These are phyloP conservation scores for Solanum raphanifolium DNA, from an alignment of 257 asterid species.

Conservation along the genomic window DNA sequence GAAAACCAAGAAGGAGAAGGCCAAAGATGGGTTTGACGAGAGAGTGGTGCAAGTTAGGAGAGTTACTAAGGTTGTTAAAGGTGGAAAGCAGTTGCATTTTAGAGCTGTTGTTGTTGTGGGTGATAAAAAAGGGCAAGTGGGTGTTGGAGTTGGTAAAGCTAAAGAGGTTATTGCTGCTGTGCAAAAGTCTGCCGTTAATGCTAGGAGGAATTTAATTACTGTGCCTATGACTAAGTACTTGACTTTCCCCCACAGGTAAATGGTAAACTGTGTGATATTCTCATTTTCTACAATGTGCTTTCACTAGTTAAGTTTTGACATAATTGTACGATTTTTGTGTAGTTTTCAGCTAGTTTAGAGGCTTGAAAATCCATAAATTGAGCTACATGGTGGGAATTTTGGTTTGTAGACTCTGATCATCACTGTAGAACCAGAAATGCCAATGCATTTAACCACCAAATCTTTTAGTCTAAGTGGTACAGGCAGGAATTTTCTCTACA, in stretches of 20 bases:
- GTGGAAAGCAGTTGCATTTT: constrained; percentile 89
- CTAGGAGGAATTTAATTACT: constrained; percentile 60
- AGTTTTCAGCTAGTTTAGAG: not conserved
- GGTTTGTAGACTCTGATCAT: not conserved
- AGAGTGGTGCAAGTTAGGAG: constrained; percentile 87
- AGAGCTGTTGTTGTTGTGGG: constrained; percentile 87
- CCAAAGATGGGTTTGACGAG: constrained; percentile 87
- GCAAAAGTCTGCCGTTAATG: constrained; percentile 78
- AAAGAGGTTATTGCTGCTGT: constrained; percentile 78
- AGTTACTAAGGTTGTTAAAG: constrained; percentile 94
- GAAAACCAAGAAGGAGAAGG: constrained; percentile 50
- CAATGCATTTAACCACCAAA: not conserved
- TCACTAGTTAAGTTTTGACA: not conserved
- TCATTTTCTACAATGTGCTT: not conserved
- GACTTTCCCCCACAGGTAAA: constrained; percentile 90
- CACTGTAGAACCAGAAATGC: not conserved
- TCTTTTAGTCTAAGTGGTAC: not conserved
- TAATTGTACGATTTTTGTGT: not conserved
- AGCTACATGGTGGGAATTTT: not conserved
- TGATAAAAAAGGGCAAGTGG: constrained; percentile 81
- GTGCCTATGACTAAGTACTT: constrained; percentile 89
- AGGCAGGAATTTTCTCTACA: not conserved
- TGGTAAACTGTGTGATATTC: not conserved
- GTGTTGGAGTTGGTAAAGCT: constrained; percentile 95
- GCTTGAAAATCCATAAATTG: not conserved